These are phyloP conservation scores for Phytomonas serpens DNA, from an alignment of 208 protist genomes.

Conservation along the genomic window DNA sequence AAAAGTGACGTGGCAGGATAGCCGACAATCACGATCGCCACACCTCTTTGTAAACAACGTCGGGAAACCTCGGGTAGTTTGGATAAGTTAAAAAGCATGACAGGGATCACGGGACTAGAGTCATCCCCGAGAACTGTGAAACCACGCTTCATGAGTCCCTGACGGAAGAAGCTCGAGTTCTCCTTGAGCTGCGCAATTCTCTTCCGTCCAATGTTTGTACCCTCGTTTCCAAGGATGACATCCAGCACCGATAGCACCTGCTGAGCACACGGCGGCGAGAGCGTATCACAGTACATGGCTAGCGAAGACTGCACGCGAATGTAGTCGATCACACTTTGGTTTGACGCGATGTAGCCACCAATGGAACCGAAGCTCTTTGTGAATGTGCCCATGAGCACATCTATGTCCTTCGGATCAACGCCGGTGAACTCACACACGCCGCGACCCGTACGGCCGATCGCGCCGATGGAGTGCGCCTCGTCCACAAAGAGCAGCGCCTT, in stretches of 20 bases:
- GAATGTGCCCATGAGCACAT: slow-evolving; percentile 96
- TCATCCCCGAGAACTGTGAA: slow-evolving; percentile 82
- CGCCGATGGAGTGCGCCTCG: slow-evolving; percentile 98
- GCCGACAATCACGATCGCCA: slow-evolving; percentile 96
- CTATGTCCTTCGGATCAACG: slow-evolving; percentile 82
- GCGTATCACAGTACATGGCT: slow-evolving; percentile 61
- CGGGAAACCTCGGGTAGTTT: slow-evolving; percentile 88
- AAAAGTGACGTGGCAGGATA: slow-evolving; percentile 96
- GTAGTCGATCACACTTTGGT: slow-evolving; percentile 64
- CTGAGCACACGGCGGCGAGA: slow-evolving; percentile 83
- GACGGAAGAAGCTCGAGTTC: slow-evolving; percentile 83
- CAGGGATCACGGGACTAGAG: slow-evolving; percentile 94
- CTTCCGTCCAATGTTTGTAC: slow-evolving; percentile 77
- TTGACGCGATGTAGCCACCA: slow-evolving; percentile 95
- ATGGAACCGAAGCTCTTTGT: slow-evolving; percentile 96
- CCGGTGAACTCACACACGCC: slow-evolving; percentile 92
- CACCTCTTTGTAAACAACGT: slow-evolving; percentile 71
- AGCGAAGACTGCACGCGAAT: slow-evolving; percentile 62
- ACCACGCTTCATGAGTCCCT: slow-evolving; percentile 67
- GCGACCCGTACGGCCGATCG: slow-evolving; percentile 91
- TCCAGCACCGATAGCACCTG: slow-evolving; percentile 87
- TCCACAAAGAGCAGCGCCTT: slow-evolving; percentile 96
- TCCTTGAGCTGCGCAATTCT: slow-evolving; percentile 71
- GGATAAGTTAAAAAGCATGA: slow-evolving; percentile 93
- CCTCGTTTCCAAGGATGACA: slow-evolving; percentile 87